Evolutionary conservation across 495 filamentous ascomycete genomes (phyloP), one percentile per base, ranked within the genome.

Genomic region (Penicillium antarcticum): DNA sequence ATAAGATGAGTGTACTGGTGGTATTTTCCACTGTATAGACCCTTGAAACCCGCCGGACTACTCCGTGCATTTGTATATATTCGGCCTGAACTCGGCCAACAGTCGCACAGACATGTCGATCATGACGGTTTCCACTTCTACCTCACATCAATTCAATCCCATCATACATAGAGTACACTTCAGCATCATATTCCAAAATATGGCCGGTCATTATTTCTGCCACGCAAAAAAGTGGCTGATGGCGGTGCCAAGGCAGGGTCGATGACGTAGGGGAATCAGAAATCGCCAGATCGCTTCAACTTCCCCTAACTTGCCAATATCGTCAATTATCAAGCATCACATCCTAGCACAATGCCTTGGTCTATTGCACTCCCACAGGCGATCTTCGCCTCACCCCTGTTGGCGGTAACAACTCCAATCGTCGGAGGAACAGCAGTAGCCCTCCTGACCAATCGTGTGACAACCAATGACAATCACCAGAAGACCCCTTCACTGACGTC

Each of bases 361-460:
- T 72, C 65, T n/a, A 52, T 68, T 33, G 57, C 55, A 5, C 62
- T 75, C 16, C 69, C 69, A 0, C 62, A 67, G 49, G 53, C 55
- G 4, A 50, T 74, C 21, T 66, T 74, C 42, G 35, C 67, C 50
- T 67, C 65, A 17, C 71, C 72, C 19, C 41, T 69, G 4, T 48
- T 69, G 3, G 62, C 66, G 38, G 57, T 72, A 40, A 50, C 53
- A 18, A 70, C 69, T 21, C 71, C 70, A 26, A 65, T 70, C 44
- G 34, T 58, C 16, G 56, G 58, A 12, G 72, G 72, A 4, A 62
- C 57, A 10, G 32, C 54, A 5, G 48, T 70, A 1, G 70, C 69
- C 14, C 61, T 68, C 5, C 57, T 69, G 2, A 66, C 66, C 36
- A 69, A 68, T 48, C 60, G 69, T 73, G 48, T 50, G 68, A 53